phyloP scores from a whole-genome alignment of 2,329 filamentous ascomycete genomes.

The Colletotrichum camelliae region DNA sequence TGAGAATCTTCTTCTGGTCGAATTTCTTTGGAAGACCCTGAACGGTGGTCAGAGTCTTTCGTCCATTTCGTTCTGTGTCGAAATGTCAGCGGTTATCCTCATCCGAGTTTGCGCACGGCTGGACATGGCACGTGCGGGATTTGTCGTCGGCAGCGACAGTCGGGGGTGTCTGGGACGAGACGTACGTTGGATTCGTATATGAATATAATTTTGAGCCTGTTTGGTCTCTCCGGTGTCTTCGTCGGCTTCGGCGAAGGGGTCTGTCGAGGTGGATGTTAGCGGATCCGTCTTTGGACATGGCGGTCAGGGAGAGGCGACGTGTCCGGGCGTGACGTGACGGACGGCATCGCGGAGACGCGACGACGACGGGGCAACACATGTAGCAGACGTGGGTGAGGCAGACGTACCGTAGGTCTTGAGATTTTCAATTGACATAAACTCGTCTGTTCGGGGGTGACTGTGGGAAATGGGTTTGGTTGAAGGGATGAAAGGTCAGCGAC shows the following conservation, averaged over 20 bases:
- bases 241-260: constrained; percentile 99
- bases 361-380: too few species aligned
- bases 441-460: constrained; percentile 68
- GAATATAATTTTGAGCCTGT: constrained; percentile 97
- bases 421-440: constrained; percentile 99
- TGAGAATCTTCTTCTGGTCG: constrained; percentile 99
- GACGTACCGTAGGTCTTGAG: constrained; percentile 91
- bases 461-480: constrained; percentile 58
- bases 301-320: constrained; percentile 12
- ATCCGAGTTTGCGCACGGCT: background rate
- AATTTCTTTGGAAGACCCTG: constrained; percentile 99
- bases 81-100: constrained; percentile 41
- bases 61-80: constrained; percentile 94
- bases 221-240: constrained; percentile 96
- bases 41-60: constrained; percentile 99
- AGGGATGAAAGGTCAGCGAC: constrained; percentile 51
- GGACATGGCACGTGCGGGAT: constrained; percentile 14
- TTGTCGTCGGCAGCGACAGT: background rate
- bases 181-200: constrained; percentile 99
- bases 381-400: background rate
- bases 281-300: background rate
- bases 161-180: constrained; percentile 29
- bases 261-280: constrained; percentile 53
- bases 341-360: background rate
- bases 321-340: background rate